Conservation (phyloP, 257 asterid genomes). For the Solanum clarkiae region DNA sequence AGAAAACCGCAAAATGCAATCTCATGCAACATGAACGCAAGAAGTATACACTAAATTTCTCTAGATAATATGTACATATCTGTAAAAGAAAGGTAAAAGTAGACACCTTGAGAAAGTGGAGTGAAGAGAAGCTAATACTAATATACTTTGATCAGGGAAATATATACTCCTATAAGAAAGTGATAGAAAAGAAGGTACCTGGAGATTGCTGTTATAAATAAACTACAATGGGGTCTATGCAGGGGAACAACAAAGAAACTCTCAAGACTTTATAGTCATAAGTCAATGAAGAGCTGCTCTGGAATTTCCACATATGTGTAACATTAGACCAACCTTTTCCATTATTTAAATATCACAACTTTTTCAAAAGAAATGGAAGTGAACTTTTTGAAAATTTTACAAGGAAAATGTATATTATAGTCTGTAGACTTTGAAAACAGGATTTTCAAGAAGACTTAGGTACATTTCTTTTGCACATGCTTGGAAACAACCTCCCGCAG, state of each 20-base stretch:
- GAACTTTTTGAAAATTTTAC: background rate
- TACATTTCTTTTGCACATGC: background rate
- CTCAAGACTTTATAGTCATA: background rate
- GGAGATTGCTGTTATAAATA: background rate
- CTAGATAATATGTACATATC: background rate
- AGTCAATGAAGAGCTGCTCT: background rate
- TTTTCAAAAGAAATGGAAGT: background rate
- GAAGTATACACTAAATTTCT: background rate
- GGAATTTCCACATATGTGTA: background rate
- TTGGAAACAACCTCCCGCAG: no score
- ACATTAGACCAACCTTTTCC: background rate
- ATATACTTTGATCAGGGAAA: background rate
- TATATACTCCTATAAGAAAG: background rate
- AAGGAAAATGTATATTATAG: background rate
- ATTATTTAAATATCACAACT: background rate
- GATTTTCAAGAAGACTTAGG: background rate
- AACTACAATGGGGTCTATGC: background rate
- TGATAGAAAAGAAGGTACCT: background rate
- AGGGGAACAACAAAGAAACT: background rate
- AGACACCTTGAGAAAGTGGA: background rate
- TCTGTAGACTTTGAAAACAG: background rate
- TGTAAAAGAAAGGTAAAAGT: background rate
- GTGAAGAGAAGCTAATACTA: background rate
- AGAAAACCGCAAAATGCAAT: background rate
- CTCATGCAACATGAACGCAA: background rate